phyloP scores from a whole-genome alignment of 2,329 filamentous ascomycete species.

The Colletotrichum sp. region DNA sequence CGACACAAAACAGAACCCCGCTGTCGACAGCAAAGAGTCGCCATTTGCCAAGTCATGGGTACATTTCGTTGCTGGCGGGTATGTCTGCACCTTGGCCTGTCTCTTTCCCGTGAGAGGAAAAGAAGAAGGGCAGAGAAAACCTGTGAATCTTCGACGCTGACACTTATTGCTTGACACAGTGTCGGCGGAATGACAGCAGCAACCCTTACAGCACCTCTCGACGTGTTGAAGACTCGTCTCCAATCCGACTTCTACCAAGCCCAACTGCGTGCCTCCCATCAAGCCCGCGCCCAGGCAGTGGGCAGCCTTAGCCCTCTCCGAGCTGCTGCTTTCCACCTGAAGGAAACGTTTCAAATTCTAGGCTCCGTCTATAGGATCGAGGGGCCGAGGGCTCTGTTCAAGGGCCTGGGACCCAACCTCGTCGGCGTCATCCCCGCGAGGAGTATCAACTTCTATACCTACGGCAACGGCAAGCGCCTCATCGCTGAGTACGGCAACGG shows the following conservation, averaged over 20 bases:
- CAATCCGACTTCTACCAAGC: slow-evolving; percentile 95
- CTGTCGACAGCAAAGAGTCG: slow-evolving; percentile 38
- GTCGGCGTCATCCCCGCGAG: slow-evolving; percentile 88
- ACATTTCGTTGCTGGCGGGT: slow-evolving; percentile 92
- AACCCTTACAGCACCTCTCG: slow-evolving; percentile 90
- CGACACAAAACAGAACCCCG: slow-evolving; percentile 36
- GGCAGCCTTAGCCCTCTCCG: slow-evolving; percentile 66
- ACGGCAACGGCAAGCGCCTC: slow-evolving; percentile 88
- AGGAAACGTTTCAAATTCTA: slow-evolving; percentile 87
- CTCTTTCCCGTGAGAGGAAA: neutral
- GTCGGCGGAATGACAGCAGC: slow-evolving; percentile 90
- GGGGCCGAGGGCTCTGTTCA: slow-evolving; percentile 88
- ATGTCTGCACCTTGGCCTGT: slow-evolving; percentile 37
- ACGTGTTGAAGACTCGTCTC: slow-evolving; percentile 90
- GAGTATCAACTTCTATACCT: slow-evolving; percentile 92
- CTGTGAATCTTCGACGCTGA: neutral
- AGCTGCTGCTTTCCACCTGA: slow-evolving; percentile 75
- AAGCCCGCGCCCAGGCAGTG: slow-evolving; percentile 58
- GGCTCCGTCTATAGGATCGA: slow-evolving; percentile 80
- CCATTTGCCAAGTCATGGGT: slow-evolving; percentile 82
- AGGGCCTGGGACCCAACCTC: slow-evolving; percentile 89
- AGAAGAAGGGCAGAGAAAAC: neutral
- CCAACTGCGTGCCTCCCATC: slow-evolving; percentile 73
- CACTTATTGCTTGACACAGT: slow-evolving; percentile 46
- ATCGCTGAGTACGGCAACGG: slow-evolving; percentile 77